A percentile compares a stretch with the other conserved stretches of the same genome.
These are phyloP conservation scores for Silene conica DNA, from an alignment of 148 eudicot species.

Conservation along the genomic window DNA sequence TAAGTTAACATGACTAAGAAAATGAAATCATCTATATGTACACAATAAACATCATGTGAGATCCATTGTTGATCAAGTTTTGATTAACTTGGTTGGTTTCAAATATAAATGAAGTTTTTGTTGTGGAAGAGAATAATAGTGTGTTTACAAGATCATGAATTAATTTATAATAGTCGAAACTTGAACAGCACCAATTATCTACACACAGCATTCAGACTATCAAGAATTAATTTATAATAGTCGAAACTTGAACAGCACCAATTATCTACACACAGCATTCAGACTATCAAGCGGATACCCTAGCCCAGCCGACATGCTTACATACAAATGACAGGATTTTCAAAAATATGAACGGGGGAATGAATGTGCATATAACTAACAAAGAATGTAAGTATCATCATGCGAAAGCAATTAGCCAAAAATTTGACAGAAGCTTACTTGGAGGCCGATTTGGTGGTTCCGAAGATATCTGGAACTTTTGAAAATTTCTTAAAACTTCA, in stretches of 20 bases:
- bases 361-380: background rate
- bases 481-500: slow-evolving; percentile 54
- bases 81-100: background rate
- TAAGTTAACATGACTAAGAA: background rate
- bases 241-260: background rate
- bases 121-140: background rate
- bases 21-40: background rate
- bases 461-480: slow-evolving; percentile 47
- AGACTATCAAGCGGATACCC: background rate
- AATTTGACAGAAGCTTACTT: slow-evolving; percentile 27
- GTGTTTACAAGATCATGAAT: background rate
- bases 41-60: background rate
- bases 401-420: slow-evolving; percentile 11
- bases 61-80: background rate
- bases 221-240: background rate
- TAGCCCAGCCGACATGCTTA: background rate
- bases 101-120: background rate
- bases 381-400: background rate
- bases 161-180: background rate
- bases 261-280: background rate
- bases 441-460: slow-evolving; percentile 61
- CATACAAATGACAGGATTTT: background rate
- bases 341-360: background rate
- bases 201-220: slow-evolving; percentile 2
- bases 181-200: background rate